Conservation (phyloP, 106 monocot species). For the Apostasia ramifera region DNA sequence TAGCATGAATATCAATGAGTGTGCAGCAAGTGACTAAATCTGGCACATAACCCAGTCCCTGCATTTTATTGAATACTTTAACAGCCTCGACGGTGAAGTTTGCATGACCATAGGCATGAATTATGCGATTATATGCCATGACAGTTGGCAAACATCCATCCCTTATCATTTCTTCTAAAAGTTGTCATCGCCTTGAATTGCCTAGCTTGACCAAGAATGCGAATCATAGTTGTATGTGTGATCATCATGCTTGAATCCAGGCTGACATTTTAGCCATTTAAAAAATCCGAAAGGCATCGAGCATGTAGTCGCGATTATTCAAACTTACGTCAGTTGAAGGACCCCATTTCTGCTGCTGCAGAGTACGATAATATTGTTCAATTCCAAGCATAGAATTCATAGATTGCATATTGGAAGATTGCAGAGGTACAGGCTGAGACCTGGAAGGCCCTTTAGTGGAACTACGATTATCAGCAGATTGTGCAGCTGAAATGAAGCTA, state of each 20-base stretch:
- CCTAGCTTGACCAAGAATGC: conserved; percentile 84
- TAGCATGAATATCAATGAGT: conserved; percentile 93
- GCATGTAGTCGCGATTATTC: conserved; percentile 42
- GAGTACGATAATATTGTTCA: conserved; percentile 46
- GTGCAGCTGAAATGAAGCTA: conserved; percentile 15
- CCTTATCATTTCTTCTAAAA: conserved; percentile 70
- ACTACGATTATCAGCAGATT: not conserved
- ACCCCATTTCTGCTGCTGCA: conserved; percentile 77
- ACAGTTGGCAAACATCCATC: conserved; percentile 73
- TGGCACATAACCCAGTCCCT: conserved; percentile 55
- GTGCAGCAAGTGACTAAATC: conserved; percentile 91
- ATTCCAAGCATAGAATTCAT: conserved; percentile 28
- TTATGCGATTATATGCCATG: conserved; percentile 86
- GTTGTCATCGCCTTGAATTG: conserved; percentile 57
- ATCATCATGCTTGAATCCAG: conserved; percentile 79
- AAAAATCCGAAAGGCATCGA: conserved; percentile 82
- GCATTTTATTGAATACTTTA: conserved; percentile 76
- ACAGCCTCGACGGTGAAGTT: conserved; percentile 72
- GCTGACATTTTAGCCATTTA: conserved; percentile 79
- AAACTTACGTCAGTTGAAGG: conserved; percentile 41
- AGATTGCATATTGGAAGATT: conserved; percentile 8
- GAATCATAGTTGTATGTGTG: conserved; percentile 99
- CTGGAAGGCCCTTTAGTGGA: conserved; percentile 3
- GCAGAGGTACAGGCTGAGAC: conserved; percentile 9
- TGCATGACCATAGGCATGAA: conserved; percentile 85